Evolutionary conservation across 345 rosid genomes (phyloP), one percentile per base, ranked within the genome.

Genomic region (Melaleuca alternifolia): DNA sequence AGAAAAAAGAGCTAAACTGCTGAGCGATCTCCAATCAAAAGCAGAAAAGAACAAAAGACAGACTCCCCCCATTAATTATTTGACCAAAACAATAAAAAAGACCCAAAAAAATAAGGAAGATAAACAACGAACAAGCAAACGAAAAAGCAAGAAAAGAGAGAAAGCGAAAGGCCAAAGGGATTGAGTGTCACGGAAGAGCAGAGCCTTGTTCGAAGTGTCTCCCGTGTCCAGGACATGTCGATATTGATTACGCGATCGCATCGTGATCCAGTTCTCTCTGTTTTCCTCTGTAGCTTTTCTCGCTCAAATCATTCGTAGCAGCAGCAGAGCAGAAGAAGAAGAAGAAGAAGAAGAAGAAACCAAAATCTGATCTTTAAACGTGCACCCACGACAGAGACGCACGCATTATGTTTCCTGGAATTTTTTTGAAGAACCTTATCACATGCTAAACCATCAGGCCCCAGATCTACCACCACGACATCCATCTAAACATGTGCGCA

Each of bases 141-240:
- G 56, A 82, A 48, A 52, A 54, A 86, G 28, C 41, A 41, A 41
- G 65, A 13, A 83, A 82, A 48, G 12, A 51, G 87, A 81, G 62
- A 37, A 7, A 51, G 33, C 76, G 83, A 76, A 61, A 79, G 48
- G 41, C 41, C 30, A 26, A 10, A 86, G 33, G 71, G 53, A 87
- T 41, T 41, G 37, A 11, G 77, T 76, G 28, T 33, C 44, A 11
- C 48, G 87, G 50, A 86, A 16, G 87, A 83, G 56, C 84, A 51
- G 76, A 44, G 51, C 81, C 89, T 88, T 88, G 92, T 89, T 88
- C 87, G 41, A 41, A 86, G 59, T 93, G 94, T 91, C 92, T 85
- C 90, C 92, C 79, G 86, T 51, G 88, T n/a, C 86, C 88, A 84
- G 44, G 84, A 87, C 94, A 89, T 83, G 56, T 79, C 56, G 89